Evolutionary conservation across 306 rosid genomes (phyloP), one percentile per base, ranked within the genome.

Genomic region (Prunus mume): DNA sequence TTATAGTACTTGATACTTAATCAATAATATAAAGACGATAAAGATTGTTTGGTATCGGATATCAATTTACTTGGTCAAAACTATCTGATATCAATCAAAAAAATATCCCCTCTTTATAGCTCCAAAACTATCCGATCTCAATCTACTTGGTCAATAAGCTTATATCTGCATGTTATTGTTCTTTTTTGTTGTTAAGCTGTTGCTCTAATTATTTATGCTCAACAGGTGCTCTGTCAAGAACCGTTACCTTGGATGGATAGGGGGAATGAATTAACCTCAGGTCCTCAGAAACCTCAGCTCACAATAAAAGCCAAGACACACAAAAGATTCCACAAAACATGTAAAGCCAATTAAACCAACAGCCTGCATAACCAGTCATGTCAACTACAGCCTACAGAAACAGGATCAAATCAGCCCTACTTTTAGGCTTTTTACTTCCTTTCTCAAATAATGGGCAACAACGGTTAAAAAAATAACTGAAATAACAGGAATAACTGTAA

Each of bases 401-500:
- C 38, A 52, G 76, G 81, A 84, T 86, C 86, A 56, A 9, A 73
- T 6, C 60, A 34, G 45, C 22, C 60, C 69, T 46, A 24, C 69
- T 45, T 46, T 46, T 10, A 46, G 13, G 60, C 25, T 61, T 72
- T 73, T 72, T 68, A 69, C 80, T 81, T 80, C 83, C 80, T 76
- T 43, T 52, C 38, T 14, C 27, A n/a, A 17, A 9, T 25, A 19
- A 17, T 13, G 27, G 32, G 47, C 18, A 69, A 20, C 9, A 66
- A 71, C 12, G 45, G 41, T 64, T 41, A 34, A 73, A 65, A 34
- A 63, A 51, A 20, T 72, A 91, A 89, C 92, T 82, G 87, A 69
- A 77, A 80, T 81, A 91, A 89, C 94, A 77, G 92, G 55, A 87
- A 87, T 72, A 83, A 83, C 87, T 82, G 81, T 80, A 80, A 83